Conservation (phyloP, 306 rosid genomes). For the Senna tora region DNA sequence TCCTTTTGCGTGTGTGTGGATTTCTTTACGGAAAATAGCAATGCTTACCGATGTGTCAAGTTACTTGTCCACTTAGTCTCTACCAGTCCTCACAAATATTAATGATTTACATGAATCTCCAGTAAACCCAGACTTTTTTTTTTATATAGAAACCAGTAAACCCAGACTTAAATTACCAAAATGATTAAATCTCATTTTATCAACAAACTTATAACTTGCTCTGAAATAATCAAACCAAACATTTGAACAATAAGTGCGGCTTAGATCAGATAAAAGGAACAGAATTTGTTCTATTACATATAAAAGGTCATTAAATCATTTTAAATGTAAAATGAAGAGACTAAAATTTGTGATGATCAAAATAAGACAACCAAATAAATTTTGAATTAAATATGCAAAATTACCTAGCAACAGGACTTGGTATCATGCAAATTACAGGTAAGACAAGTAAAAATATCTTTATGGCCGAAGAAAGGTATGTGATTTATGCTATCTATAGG, state of each 20-base stretch:
- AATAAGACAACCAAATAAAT: neutral
- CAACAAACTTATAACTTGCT: neutral
- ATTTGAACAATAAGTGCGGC: neutral
- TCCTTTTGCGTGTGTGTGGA: neutral
- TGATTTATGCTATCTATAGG: neutral
- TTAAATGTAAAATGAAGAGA: neutral
- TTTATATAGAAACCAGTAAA: too few relatives aligned
- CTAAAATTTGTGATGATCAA: neutral
- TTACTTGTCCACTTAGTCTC: neutral
- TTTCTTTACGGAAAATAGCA: neutral
- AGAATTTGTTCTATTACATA: neutral
- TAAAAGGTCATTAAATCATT: neutral
- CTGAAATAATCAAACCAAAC: slow-evolving; percentile 1
- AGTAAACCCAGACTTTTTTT: neutral
- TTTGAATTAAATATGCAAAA: slow-evolving; percentile 4
- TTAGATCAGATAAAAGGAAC: neutral
- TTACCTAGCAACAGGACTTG: neutral
- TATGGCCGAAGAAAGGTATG: neutral
- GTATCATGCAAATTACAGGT: neutral
- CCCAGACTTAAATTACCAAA: neutral
- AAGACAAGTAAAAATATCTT: neutral
- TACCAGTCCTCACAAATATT: neutral
- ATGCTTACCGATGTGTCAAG: neutral
- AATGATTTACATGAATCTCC: neutral
- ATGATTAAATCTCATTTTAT: neutral